Percentiles rank a stretch among this genome's conserved stretches.
phyloP scores from a whole-genome alignment of 768 basidiomycete genomes.

The Hydnomerulius pinastri region DNA sequence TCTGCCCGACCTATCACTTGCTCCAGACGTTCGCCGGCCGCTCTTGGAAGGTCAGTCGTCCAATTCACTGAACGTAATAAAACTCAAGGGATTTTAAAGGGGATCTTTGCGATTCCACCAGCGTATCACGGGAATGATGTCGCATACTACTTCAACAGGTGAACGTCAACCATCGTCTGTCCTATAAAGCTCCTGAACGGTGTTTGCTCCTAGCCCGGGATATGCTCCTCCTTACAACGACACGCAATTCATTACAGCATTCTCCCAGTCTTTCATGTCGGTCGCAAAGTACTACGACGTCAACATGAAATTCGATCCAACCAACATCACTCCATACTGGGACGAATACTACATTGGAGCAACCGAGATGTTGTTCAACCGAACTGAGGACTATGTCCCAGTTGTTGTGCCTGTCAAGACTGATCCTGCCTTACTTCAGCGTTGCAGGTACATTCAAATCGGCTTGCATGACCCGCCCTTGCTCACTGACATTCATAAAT shows the following conservation, averaged over 20 bases:
- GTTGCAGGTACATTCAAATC: constrained; percentile 17
- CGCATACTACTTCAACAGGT: constrained; percentile 42
- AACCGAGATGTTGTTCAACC: constrained; percentile 21
- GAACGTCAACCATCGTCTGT: neutral
- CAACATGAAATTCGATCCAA: constrained; percentile 18
- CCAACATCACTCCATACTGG: constrained; percentile 20
- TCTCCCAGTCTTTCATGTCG: constrained; percentile 28
- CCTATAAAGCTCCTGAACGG: no score
- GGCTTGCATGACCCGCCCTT: neutral
- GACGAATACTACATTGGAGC: neutral
- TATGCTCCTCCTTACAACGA: constrained; percentile 21
- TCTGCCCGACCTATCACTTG: constrained; percentile 37
- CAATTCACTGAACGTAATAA: constrained; percentile 20
- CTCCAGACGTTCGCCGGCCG: constrained; percentile 30
- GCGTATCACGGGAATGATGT: constrained; percentile 35
- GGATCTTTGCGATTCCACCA: constrained; percentile 33
- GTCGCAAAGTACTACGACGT: constrained; percentile 22
- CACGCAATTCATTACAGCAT: constrained; percentile 29
- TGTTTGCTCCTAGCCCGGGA: neutral
- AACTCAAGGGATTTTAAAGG: constrained; percentile 19
- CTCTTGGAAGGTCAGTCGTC: constrained; percentile 33
- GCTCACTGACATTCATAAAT: no score
- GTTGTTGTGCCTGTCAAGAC: constrained; percentile 2
- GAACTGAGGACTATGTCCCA: constrained; percentile 2
- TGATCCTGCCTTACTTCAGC: neutral